These are phyloP conservation scores for Penicillium sp. DNA, from an alignment of 2,329 filamentous ascomycete genomes.

Conservation along the genomic window DNA sequence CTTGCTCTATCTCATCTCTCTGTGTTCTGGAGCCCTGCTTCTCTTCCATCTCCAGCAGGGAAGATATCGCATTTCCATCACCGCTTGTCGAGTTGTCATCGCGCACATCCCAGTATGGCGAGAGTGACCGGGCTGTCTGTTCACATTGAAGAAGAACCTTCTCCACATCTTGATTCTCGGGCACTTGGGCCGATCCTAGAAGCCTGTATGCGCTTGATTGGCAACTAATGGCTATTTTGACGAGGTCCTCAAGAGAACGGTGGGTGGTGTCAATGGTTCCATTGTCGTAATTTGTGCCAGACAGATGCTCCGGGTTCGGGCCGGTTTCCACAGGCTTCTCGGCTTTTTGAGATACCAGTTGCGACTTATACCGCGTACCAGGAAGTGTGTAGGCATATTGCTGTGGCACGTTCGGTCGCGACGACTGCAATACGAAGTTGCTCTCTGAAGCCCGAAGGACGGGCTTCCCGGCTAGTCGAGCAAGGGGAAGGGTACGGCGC, in stretches of 20 bases:
- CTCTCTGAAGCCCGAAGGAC: conserved; percentile 13
- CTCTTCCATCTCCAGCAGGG: conserved; percentile 47
- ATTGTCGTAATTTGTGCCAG: background rate
- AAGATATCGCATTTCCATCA: conserved; percentile 45
- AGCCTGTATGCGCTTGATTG: conserved; percentile 30
- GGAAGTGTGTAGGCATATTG: conserved; percentile 7
- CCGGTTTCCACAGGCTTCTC: background rate
- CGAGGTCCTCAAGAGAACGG: background rate
- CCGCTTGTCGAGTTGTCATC: conserved; percentile 30
- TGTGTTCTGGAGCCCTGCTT: conserved; percentile 21
- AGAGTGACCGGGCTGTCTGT: conserved; percentile 36
- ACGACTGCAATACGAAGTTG: conserved; percentile 25
- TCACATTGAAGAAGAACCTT: conserved; percentile 42
- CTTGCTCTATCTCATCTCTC: background rate
- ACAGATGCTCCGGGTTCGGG: background rate
- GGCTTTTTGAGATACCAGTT: background rate
- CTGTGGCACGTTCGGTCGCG: conserved; percentile 18
- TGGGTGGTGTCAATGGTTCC: background rate
- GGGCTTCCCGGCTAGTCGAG: conserved; percentile 17
- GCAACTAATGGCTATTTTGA: background rate
- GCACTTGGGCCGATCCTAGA: conserved; percentile 36
- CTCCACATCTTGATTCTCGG: conserved; percentile 41
- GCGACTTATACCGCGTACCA: conserved; percentile 20
- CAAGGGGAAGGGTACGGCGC: conserved; percentile 26
- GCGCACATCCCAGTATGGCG: conserved; percentile 24